Base-by-base conservation (phyloP, 116 monocot species). In the Zostera marina region DNA sequence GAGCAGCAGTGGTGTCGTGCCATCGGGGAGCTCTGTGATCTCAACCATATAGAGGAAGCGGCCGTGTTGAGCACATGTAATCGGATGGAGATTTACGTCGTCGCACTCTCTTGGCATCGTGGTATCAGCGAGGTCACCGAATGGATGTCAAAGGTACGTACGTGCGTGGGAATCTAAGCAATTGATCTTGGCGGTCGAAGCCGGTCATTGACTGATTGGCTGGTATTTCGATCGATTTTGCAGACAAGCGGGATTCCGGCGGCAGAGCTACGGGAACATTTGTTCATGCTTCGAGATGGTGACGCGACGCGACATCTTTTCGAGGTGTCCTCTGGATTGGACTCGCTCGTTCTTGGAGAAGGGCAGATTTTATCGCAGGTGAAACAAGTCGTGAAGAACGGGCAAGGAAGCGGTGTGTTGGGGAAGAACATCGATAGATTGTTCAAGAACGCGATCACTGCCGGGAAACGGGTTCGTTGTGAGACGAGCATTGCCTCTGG, bases 1-100 rank as follows among this genome's bases (percentile, higher is more conserved):
- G 90, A 98, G 63, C 85, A 80, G 55, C 84, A 83, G 44, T 98
- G 96, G 96, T 69, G 80, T 26, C 85, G 78, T 25, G 80, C 96
- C 14, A 82, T 98, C 59, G 67, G 56, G 42, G 96, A 98, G 67
- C 82, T 98, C 25, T 89, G 90, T 52, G 78, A 73, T 61, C 66
- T 98, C 55, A 80, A 98, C 54, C 96, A 98, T 66, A 98, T 98
- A 46, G 96, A 98, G 70, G 96, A 98, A 71, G 96, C 90, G 45
- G 96, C 90, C 44, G 96, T 98, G 58, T 82, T 98, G 14, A 98
- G 96, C 64, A 98, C 96, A 14, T 98, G 96, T 73, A 98, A 98
- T 63, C 73, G 96, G 22, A 98, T 98, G 96, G 96, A 98, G 57
- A 98, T 98, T 53, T 98, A 98, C 63, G 96, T 98, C 22, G 96